Conservation (phyloP, 441 rosid species). For the Jatropha multifida region DNA sequence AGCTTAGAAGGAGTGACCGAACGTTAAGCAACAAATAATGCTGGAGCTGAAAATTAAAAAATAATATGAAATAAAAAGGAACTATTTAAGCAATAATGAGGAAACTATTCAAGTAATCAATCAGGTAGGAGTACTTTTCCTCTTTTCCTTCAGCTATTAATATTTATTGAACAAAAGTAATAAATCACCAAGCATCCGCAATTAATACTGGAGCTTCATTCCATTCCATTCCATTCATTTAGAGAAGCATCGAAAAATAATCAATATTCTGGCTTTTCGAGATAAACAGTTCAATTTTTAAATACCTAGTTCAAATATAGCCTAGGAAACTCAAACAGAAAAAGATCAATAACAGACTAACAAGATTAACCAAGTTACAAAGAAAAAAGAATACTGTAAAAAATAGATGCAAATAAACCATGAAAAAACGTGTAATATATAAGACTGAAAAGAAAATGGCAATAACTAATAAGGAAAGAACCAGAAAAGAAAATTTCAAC, state of each 20-base stretch:
- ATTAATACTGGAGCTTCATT: background rate
- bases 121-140: background rate
- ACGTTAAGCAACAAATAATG: background rate
- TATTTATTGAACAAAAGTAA: background rate
- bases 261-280: background rate
- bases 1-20: background rate
- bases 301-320: background rate
- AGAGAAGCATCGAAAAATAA: background rate
- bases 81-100: constrained; percentile 1
- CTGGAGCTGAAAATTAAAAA: background rate
- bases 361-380: background rate
- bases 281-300: constrained; percentile 1
- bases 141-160: background rate
- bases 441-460: constrained; percentile 9
- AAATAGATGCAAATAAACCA: background rate
- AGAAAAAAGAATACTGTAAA: background rate
- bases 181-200: background rate
- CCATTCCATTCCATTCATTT: background rate
- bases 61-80: background rate
- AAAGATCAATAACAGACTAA: background rate
- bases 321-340: background rate
- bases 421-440: background rate
- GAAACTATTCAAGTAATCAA: constrained; percentile 2
- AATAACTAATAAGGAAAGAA: too few species aligned
- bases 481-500: background rate